These are phyloP conservation scores for Aeminium ludgeri DNA, from an alignment of 495 filamentous ascomycete species.

Conservation along the genomic window DNA sequence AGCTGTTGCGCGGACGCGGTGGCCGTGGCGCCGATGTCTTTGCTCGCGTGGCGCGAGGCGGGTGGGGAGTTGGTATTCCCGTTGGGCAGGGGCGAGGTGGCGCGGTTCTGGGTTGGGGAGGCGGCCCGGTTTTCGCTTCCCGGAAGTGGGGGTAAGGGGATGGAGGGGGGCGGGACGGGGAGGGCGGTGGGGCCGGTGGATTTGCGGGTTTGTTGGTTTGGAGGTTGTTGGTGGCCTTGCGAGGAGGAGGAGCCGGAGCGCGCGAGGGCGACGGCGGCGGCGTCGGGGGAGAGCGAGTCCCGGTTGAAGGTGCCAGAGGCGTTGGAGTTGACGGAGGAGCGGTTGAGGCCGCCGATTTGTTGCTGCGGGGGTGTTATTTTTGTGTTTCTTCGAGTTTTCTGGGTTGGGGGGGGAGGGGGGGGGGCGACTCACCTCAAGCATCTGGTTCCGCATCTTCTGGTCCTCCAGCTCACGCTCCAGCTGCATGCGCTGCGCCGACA, in stretches of 20 bases:
- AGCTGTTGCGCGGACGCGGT: constrained; percentile 59
- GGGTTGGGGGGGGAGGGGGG: too few species aligned
- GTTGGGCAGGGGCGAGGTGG: constrained; percentile 26
- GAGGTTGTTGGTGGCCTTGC: too few species aligned
- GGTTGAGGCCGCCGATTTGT: constrained; percentile 38
- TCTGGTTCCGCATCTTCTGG: constrained; percentile 42
- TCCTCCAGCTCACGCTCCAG: constrained; percentile 40
- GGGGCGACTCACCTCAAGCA: constrained; percentile 46
- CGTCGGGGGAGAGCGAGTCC: constrained; percentile 26
- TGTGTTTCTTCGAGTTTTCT: too few species aligned
- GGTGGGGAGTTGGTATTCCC: constrained; percentile 32
- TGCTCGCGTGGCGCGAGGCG: constrained; percentile 52
- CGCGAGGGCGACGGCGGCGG: constrained; percentile 33
- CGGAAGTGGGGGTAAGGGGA: constrained; percentile 78
- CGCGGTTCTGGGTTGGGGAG: constrained; percentile 19
- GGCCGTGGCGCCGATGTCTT: constrained; percentile 47
- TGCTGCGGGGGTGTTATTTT: constrained; percentile 34
- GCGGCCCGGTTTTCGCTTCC: constrained; percentile 13
- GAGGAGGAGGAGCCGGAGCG: constrained; percentile 65
- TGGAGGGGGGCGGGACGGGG: constrained; percentile 76
- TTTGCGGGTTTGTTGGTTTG: too few species aligned
- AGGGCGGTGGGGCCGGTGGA: constrained; percentile 65
- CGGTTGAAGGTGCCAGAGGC: constrained; percentile 15
- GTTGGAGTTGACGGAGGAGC: constrained; percentile 19
- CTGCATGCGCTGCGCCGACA: constrained; percentile 35